Percentiles rank a stretch among this genome's conserved stretches.
Evolutionary conservation across 2,329 filamentous ascomycete genomes (phyloP).

Genomic region (Beauveria varroae): DNA sequence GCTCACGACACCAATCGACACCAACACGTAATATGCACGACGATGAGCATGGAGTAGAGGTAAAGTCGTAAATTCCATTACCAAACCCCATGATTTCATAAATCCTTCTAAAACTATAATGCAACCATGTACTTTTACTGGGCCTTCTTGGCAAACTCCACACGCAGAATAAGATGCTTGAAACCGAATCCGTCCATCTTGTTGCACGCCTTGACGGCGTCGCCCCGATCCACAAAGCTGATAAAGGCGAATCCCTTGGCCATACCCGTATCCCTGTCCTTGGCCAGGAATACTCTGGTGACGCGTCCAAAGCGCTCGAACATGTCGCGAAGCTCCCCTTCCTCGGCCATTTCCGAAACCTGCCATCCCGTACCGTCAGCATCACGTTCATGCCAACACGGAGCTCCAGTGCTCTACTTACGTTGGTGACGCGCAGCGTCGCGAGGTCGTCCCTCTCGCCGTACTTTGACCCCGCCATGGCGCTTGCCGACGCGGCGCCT

Average conservation of each 20-base stretch:
- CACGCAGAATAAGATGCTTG: conserved; percentile 77
- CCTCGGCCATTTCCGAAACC: conserved; percentile 96
- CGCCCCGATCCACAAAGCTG: conserved; percentile 82
- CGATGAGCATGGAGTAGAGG: not conserved
- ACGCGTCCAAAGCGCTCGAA: conserved; percentile 97
- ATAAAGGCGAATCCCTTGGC: conserved; percentile 99
- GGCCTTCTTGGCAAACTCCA: conserved; percentile 80
- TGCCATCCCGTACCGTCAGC: conserved; percentile 31
- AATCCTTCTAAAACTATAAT: conserved; percentile 12
- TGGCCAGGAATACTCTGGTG: conserved; percentile 94
- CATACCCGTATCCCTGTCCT: conserved; percentile 90
- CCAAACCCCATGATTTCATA: not conserved
- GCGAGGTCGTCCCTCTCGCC: conserved; percentile 91
- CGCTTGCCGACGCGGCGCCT: conserved; percentile 45
- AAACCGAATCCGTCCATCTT: conserved; percentile 97
- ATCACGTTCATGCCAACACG: not conserved
- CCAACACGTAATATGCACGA: not conserved
- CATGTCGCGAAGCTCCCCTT: conserved; percentile 90
- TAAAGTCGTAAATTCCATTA: conserved; percentile 10
- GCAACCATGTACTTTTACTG: conserved; percentile 29
- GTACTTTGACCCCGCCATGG: conserved; percentile 74
- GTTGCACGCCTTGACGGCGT: conserved; percentile 86
- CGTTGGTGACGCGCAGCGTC: conserved; percentile 95
- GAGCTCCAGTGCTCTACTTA: conserved; percentile 40
- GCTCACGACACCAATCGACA: not conserved